phyloP scores from a whole-genome alignment of 1,284 basidiomycete species.

The Clitocybe nebularis region DNA sequence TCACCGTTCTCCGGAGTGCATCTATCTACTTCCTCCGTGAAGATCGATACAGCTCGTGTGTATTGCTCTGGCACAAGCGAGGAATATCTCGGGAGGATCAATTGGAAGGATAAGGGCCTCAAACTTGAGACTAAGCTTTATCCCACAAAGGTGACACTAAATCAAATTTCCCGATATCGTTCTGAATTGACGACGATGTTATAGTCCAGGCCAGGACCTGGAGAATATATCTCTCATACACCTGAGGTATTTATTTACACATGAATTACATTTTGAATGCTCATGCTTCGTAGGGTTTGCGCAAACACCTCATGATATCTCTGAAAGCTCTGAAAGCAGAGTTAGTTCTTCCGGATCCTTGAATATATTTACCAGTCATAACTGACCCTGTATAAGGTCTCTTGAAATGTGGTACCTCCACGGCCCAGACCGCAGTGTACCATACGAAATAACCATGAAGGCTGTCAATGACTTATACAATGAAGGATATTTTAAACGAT shows the following conservation, averaged over 20 bases:
- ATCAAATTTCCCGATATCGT: not conserved
- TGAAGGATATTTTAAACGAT: slow-evolving; percentile 34
- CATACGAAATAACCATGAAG: slow-evolving; percentile 45
- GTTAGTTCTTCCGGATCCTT: too few species aligned
- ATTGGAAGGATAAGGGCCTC: slow-evolving; percentile 33
- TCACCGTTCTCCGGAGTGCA: not conserved
- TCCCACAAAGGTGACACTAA: slow-evolving; percentile 16
- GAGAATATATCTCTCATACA: slow-evolving; percentile 15
- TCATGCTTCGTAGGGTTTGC: slow-evolving; percentile 27
- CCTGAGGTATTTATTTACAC: slow-evolving; percentile 17
- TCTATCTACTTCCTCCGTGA: not conserved
- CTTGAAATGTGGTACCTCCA: slow-evolving; percentile 46
- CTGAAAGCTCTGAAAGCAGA: slow-evolving; percentile 44
- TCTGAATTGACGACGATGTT: not conserved
- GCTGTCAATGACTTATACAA: slow-evolving; percentile 45
- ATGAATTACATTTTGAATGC: not conserved
- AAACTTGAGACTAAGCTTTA: slow-evolving; percentile 45
- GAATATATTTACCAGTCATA: not conserved
- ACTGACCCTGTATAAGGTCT: slow-evolving; percentile 14
- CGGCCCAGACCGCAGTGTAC: slow-evolving; percentile 45
- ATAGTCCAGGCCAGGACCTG: not conserved
- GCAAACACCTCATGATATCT: slow-evolving; percentile 40
- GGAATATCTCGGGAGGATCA: slow-evolving; percentile 37
- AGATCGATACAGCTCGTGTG: slow-evolving; percentile 53
- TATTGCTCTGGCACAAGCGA: slow-evolving; percentile 51